These are phyloP conservation scores for Sistotremastrum niveocremeum DNA, from an alignment of 768 basidiomycete genomes.

Conservation along the genomic window DNA sequence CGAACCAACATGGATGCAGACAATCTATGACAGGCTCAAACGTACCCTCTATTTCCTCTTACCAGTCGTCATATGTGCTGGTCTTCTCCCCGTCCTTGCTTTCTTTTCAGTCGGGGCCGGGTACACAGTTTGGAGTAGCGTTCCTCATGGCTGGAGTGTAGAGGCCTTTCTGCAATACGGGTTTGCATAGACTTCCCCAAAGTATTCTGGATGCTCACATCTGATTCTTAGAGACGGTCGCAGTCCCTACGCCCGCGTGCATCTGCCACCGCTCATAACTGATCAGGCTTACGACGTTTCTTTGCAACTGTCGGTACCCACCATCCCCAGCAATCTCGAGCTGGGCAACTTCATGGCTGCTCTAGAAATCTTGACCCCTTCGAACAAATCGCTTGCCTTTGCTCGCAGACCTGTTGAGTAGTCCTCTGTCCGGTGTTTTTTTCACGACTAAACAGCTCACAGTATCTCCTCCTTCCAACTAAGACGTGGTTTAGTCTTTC, in stretches of 20 bases:
- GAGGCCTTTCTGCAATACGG: conserved; percentile 70
- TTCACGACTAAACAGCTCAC: neutral
- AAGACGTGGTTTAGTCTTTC: conserved; percentile 5
- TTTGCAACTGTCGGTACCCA: conserved; percentile 51
- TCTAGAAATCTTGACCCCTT: conserved; percentile 41
- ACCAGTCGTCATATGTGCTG: conserved; percentile 46
- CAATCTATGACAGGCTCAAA: conserved; percentile 11
- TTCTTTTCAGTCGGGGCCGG: conserved; percentile 55
- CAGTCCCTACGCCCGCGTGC: conserved; percentile 46
- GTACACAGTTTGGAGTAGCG: conserved; percentile 58
- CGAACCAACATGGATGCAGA: conserved; percentile 9
- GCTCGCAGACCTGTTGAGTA: conserved; percentile 46
- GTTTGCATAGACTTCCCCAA: conserved; percentile 25
- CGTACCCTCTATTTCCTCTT: conserved; percentile 34
- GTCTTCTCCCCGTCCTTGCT: conserved; percentile 49
- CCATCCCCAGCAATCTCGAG: conserved; percentile 49
- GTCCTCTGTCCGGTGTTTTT: conserved; percentile 14
- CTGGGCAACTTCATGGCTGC: conserved; percentile 81
- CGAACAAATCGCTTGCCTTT: conserved; percentile 48
- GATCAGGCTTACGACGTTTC: conserved; percentile 67
- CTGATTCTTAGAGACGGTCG: conserved; percentile 38
- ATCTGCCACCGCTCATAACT: conserved; percentile 36
- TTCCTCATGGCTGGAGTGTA: conserved; percentile 57
- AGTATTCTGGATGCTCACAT: conserved; percentile 2
- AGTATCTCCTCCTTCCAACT: neutral